phyloP scores from a whole-genome alignment of 306 rosid species.

The Datisca glomerata region DNA sequence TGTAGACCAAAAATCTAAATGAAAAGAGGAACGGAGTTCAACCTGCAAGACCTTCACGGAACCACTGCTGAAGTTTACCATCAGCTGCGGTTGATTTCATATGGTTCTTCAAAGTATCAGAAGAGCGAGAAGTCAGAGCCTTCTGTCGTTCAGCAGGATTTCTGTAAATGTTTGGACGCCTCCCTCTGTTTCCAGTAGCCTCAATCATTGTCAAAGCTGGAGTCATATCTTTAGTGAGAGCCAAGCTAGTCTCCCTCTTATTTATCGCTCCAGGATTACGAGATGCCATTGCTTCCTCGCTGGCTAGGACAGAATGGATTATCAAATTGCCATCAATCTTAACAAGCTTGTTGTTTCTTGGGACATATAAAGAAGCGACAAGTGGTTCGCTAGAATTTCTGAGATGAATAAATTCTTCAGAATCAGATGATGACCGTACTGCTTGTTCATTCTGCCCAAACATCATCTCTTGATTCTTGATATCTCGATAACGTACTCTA shows the following conservation, averaged over 20 bases:
- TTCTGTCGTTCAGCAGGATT: slow-evolving; percentile 37
- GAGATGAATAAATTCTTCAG: slow-evolving; percentile 20
- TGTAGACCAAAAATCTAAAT: not conserved
- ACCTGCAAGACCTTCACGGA: slow-evolving; percentile 98
- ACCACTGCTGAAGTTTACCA: slow-evolving; percentile 94
- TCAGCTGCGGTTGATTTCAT: slow-evolving; percentile 52
- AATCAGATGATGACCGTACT: slow-evolving; percentile 6
- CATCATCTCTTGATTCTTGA: slow-evolving; percentile 19
- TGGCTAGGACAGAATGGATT: slow-evolving; percentile 84
- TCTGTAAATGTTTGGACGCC: slow-evolving; percentile 39
- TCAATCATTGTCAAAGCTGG: slow-evolving; percentile 69
- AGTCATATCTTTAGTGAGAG: slow-evolving; percentile 36
- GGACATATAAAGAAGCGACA: slow-evolving; percentile 86
- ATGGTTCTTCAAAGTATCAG: slow-evolving; percentile 42
- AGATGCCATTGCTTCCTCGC: slow-evolving; percentile 80
- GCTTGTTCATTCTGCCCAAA: slow-evolving; percentile 17
- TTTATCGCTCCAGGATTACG: slow-evolving; percentile 28
- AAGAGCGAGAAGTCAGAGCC: slow-evolving; percentile 56
- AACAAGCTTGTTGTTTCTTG: slow-evolving; percentile 85
- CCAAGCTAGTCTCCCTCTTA: slow-evolving; percentile 49
- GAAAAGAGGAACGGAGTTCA: slow-evolving; percentile 6
- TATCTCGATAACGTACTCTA: slow-evolving; percentile 18
- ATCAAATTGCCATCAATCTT: slow-evolving; percentile 95
- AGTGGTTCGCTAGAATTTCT: slow-evolving; percentile 78
- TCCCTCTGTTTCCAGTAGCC: slow-evolving; percentile 48